Percentiles rank a stretch among this genome's conserved stretches.
Evolutionary conservation across 768 basidiomycete genomes (phyloP).

Genomic region (Calocybe gangraenosa): DNA sequence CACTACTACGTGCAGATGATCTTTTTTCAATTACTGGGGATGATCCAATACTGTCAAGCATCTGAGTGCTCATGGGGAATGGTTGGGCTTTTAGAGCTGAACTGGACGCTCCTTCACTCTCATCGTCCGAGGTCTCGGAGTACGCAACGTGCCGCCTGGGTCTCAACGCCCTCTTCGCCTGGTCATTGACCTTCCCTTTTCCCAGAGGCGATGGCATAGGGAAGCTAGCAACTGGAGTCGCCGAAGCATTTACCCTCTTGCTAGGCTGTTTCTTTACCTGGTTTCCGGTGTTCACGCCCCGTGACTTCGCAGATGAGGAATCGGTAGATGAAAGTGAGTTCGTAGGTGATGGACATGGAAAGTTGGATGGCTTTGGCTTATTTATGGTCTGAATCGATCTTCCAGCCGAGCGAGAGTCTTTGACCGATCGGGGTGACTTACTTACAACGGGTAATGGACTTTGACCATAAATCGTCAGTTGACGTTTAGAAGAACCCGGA

Average conservation of each 20-base stretch:
- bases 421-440: background rate
- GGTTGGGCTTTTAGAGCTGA: conserved; percentile 22
- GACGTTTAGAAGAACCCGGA: conserved; percentile 11
- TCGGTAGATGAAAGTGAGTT: background rate
- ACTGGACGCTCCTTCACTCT: background rate
- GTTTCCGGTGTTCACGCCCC: too few relatives aligned
- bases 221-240: conserved; percentile 3
- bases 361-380: conserved; percentile 19
- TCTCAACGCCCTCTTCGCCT: conserved; percentile 1
- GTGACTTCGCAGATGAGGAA: too few relatives aligned
- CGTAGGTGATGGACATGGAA: conserved; percentile 18
- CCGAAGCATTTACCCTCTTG: conserved; percentile 5
- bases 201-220: conserved; percentile 1
- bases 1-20: conserved; percentile 28
- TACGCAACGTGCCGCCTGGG: conserved; percentile 1
- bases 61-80: conserved; percentile 47
- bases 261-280: conserved; percentile 1
- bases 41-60: conserved; percentile 33
- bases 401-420: background rate
- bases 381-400: background rate
- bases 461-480: conserved; percentile 9
- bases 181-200: background rate
- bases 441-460: conserved; percentile 1
- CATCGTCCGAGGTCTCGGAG: conserved; percentile 3
- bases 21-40: conserved; percentile 10